These are phyloP conservation scores for Dryas octopetala DNA, from an alignment of 306 rosid genomes.

Conservation along the genomic window DNA sequence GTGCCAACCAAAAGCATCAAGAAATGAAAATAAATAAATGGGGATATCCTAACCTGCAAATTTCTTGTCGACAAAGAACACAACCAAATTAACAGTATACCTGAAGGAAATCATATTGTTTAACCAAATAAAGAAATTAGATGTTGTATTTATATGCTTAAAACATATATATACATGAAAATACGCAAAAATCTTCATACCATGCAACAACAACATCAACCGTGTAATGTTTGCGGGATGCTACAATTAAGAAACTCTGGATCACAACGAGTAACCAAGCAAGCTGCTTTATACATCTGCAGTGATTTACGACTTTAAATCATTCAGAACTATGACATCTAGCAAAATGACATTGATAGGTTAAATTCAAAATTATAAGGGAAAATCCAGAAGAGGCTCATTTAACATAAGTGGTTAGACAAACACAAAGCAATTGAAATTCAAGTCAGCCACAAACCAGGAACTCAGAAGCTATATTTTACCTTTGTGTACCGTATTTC, in stretches of 20 bases:
- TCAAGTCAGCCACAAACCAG: not conserved
- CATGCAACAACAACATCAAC: conserved; percentile 98
- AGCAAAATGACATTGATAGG: not conserved
- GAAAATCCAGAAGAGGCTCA: not conserved
- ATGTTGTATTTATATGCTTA: not conserved
- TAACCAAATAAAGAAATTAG: conserved; percentile 7
- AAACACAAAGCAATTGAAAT: not conserved
- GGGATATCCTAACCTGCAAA: conserved; percentile 59
- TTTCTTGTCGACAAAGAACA: conserved; percentile 80
- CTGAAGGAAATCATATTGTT: conserved; percentile 42
- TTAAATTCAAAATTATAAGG: not conserved
- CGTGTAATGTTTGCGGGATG: conserved; percentile 98
- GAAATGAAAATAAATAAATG: not conserved
- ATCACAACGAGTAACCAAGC: conserved; percentile 81
- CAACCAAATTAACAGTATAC: conserved; percentile 97
- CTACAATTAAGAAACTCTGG: conserved; percentile 89
- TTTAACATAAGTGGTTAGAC: not conserved
- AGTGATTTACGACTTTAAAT: conserved; percentile 9
- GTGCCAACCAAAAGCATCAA: conserved; percentile 7
- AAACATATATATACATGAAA: not conserved
- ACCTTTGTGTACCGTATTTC: conserved; percentile 86
- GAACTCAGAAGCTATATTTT: not conserved
- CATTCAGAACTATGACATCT: not conserved
- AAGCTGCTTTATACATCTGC: conserved; percentile 75
- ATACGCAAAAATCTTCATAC: conserved; percentile 38